phyloP scores from a whole-genome alignment of 306 rosid species.

The Rosa rugosa region DNA sequence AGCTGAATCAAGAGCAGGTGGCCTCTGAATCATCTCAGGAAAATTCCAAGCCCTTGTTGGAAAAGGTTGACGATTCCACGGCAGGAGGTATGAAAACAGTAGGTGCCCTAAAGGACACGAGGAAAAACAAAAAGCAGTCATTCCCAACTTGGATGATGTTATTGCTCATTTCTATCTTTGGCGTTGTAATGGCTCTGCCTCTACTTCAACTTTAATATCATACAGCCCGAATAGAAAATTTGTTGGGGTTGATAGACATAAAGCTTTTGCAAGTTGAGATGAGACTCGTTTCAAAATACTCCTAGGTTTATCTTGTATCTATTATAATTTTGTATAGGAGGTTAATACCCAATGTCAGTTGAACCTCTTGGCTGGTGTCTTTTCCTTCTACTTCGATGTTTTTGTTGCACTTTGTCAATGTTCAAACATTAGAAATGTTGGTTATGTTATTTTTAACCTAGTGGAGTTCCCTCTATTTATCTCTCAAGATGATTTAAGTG shows the following conservation, averaged over 20 bases:
- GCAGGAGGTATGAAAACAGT: slow-evolving; percentile 47
- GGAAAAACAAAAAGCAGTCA: slow-evolving; percentile 52
- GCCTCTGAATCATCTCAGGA: slow-evolving; percentile 37
- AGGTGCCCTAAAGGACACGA: slow-evolving; percentile 40
- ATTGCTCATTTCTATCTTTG: slow-evolving; percentile 79
- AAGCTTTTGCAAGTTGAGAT: slow-evolving; percentile 22
- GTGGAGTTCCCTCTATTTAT: slow-evolving; percentile 21
- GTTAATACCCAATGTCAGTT: slow-evolving; percentile 42
- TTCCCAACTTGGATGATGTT: slow-evolving; percentile 93
- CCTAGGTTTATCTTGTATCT: slow-evolving; percentile 43
- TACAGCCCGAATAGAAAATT: slow-evolving; percentile 26
- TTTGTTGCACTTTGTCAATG: slow-evolving; percentile 36
- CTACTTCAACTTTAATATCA: slow-evolving; percentile 74
- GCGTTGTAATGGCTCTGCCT: slow-evolving; percentile 93
- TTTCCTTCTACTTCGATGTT: slow-evolving; percentile 44
- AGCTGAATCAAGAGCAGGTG: slow-evolving; percentile 46
- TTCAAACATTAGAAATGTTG: slow-evolving; percentile 35
- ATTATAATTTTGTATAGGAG: slow-evolving; percentile 53
- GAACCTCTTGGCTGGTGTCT: slow-evolving; percentile 36
- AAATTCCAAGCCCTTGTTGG: slow-evolving; percentile 43
- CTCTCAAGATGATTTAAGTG: not conserved
- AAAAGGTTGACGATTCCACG: slow-evolving; percentile 37
- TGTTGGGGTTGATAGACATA: slow-evolving; percentile 13
- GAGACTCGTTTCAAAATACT: slow-evolving; percentile 40
- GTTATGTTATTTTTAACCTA: slow-evolving; percentile 28